These are phyloP conservation scores for Priceomyces medius DNA, from an alignment of 805 yeast species.

Conservation along the genomic window DNA sequence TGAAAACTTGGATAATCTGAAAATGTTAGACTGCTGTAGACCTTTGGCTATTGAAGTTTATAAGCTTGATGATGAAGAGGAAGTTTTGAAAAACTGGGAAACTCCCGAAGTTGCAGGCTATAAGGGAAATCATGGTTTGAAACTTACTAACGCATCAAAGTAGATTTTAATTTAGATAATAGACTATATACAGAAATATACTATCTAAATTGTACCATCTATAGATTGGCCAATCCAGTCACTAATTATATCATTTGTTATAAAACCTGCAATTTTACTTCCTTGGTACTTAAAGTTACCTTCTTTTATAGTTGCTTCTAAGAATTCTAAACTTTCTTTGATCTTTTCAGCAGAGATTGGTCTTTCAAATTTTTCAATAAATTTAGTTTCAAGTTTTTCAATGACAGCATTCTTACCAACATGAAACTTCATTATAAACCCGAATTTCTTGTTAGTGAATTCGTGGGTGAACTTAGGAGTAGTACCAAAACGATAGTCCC, in stretches of 20 bases:
- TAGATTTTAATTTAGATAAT: background rate
- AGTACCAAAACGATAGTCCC: constrained; percentile 76
- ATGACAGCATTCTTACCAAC: constrained; percentile 48
- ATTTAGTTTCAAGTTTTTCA: constrained; percentile 18
- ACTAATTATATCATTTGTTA: constrained; percentile 41
- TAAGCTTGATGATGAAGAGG: constrained; percentile 41
- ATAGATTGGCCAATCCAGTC: constrained; percentile 47
- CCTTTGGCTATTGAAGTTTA: constrained; percentile 65
- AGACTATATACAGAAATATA: background rate
- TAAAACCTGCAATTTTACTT: constrained; percentile 42
- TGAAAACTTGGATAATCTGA: constrained; percentile 41
- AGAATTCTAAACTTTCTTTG: constrained; percentile 31
- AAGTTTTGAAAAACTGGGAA: constrained; percentile 48
- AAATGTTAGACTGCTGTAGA: constrained; percentile 62
- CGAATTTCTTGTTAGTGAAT: constrained; percentile 36
- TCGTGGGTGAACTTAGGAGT: constrained; percentile 72
- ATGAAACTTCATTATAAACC: constrained; percentile 32
- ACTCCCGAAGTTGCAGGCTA: constrained; percentile 52
- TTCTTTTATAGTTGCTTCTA: constrained; percentile 23
- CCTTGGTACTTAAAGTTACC: constrained; percentile 42
- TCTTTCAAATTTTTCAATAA: constrained; percentile 6
- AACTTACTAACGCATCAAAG: constrained; percentile 4
- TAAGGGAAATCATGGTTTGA: constrained; percentile 57
- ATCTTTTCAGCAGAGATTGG: constrained; percentile 12
- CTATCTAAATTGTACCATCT: constrained; percentile 36